Percentiles rank a stretch among this genome's conserved stretches.
Conservation (phyloP, 176 grass and related monocot genomes). For the Triticum monococcum region DNA sequence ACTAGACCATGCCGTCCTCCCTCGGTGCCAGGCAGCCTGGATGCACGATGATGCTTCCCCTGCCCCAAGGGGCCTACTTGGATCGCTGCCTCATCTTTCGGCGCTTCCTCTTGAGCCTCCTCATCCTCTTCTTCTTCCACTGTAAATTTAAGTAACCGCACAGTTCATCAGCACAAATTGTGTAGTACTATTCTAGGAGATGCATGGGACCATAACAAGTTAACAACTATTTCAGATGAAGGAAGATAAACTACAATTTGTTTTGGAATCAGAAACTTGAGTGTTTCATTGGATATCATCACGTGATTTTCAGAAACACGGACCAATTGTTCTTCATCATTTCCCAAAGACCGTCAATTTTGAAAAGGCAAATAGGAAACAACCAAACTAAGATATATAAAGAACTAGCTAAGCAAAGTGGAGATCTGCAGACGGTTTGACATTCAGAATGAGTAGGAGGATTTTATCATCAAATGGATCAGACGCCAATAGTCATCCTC, state of each 20-base stretch:
- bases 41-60: not conserved
- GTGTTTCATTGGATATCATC: constrained; percentile 36
- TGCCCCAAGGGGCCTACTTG: constrained; percentile 13
- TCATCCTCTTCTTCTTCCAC: constrained; percentile 96
- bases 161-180: not conserved
- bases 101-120: constrained; percentile 83
- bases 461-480: constrained; percentile 47
- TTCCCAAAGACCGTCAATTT: not conserved
- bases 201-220: not conserved
- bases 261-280: constrained; percentile 27
- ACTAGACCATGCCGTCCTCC: not conserved
- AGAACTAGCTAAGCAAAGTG: not conserved
- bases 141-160: not conserved
- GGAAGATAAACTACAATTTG: no score
- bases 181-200: not conserved
- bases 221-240: no score
- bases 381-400: fast-evolving
- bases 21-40: fast-evolving
- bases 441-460: constrained; percentile 75
- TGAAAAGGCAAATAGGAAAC: not conserved
- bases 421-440: not conserved
- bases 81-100: constrained; percentile 86
- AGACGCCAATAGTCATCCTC: constrained; percentile 31
- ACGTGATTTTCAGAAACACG: constrained; percentile 54
- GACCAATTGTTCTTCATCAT: constrained; percentile 49